Percentiles rank a stretch among this genome's conserved stretches.
Conservation (phyloP, 1,139 yeast genomes). For the Candida labiduridarum region DNA sequence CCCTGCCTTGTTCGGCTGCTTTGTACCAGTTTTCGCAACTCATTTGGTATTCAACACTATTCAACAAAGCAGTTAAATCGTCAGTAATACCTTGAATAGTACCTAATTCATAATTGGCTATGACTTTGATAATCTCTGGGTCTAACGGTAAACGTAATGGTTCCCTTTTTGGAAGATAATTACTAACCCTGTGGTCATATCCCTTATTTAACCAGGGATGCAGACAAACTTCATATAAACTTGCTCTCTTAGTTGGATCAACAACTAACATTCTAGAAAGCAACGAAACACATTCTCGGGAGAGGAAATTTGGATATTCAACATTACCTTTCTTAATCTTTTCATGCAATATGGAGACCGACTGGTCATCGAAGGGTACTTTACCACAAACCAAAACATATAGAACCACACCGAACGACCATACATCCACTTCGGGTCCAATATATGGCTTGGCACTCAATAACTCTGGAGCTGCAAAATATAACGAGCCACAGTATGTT, state of each 20-base stretch:
- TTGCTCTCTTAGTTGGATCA: conserved; percentile 79
- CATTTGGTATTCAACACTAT: conserved; percentile 68
- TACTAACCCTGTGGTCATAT: conserved; percentile 71
- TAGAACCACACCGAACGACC: conserved; percentile 97
- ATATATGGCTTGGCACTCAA: conserved; percentile 88
- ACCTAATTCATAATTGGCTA: conserved; percentile 82
- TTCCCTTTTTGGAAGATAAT: conserved; percentile 71
- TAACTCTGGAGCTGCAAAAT: conserved; percentile 98
- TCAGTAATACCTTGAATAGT: conserved; percentile 57
- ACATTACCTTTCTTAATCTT: conserved; percentile 92
- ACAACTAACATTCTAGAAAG: conserved; percentile 90
- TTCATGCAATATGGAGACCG: conserved; percentile 89
- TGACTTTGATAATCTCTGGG: conserved; percentile 66
- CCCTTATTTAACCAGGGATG: conserved; percentile 98
- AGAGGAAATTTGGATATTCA: conserved; percentile 84
- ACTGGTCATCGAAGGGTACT: conserved; percentile 97
- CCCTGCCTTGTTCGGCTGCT: conserved; percentile 42
- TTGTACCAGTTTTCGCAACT: conserved; percentile 69
- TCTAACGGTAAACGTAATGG: conserved; percentile 81
- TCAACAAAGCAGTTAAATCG: conserved; percentile 59
- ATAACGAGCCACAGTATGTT: conserved; percentile 96
- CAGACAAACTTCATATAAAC: conserved; percentile 72
- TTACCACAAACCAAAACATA: conserved; percentile 96
- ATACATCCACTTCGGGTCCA: conserved; percentile 97
- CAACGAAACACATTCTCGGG: conserved; percentile 81